Evolutionary conservation across 2,329 filamentous ascomycete genomes (phyloP).

Genomic region (Alternaria gaisen): DNA sequence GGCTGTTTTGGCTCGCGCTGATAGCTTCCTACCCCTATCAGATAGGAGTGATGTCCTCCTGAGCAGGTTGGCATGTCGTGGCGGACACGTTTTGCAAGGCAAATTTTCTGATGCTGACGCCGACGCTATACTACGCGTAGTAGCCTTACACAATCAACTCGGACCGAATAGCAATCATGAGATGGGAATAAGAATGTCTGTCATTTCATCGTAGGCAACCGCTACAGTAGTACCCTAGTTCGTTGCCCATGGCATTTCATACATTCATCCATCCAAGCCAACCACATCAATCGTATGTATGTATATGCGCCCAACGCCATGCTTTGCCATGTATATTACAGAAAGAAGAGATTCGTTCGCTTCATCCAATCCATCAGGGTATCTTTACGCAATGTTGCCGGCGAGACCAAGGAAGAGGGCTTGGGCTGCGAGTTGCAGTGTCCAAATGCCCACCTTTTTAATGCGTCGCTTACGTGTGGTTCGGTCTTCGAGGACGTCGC

Average conservation of each 20-base stretch:
- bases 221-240: not conserved
- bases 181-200: not conserved
- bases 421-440: conserved; percentile 88
- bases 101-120: not conserved
- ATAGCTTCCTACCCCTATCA: too few relatives aligned
- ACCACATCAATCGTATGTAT: conserved; percentile 1
- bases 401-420: conserved; percentile 95
- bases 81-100: not conserved
- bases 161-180: not conserved
- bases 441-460: conserved; percentile 97
- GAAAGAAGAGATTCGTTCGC: conserved; percentile 20
- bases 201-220: conserved; percentile 14
- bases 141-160: not conserved
- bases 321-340: conserved; percentile 20
- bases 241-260: not conserved
- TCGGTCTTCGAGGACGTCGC: conserved; percentile 89
- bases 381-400: conserved; percentile 70
- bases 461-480: conserved; percentile 85
- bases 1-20: not conserved
- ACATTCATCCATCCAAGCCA: not conserved
- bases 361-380: conserved; percentile 10
- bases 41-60: not conserved
- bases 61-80: not conserved
- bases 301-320: conserved; percentile 22
- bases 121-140: not conserved